Conservation (phyloP, 2,329 filamentous ascomycete species). For the Trichophyton rubrum region DNA sequence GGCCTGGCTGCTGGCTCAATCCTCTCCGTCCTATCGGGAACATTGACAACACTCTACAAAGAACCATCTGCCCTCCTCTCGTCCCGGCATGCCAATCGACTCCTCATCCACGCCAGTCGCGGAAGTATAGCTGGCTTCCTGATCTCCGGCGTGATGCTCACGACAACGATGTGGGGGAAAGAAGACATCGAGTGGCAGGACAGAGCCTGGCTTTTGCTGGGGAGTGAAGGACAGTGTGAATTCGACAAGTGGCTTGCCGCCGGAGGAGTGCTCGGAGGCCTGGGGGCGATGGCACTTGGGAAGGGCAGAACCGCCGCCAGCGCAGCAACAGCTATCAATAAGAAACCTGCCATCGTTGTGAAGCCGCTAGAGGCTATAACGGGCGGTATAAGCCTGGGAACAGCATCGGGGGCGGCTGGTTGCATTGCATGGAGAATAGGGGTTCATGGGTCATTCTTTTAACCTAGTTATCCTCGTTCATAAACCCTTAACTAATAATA, state of each 20-base stretch:
- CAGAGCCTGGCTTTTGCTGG: constrained; percentile 8
- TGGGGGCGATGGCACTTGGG: neutral
- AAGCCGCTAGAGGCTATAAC: constrained; percentile 1
- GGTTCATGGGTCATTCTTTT: neutral
- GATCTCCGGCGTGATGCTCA: constrained; percentile 2
- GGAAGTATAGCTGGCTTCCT: constrained; percentile 7
- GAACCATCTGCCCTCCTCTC: constrained; percentile 5
- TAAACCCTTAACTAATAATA: too few species aligned
- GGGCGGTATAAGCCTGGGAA: constrained; percentile 9
- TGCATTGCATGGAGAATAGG: constrained; percentile 10
- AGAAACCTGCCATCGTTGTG: neutral
- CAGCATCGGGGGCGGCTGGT: constrained; percentile 6
- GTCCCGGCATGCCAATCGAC: constrained; percentile 3
- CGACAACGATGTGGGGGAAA: constrained; percentile 5
- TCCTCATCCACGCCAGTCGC: constrained; percentile 8
- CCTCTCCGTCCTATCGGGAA: constrained; percentile 7
- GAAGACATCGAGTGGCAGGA: constrained; percentile 11
- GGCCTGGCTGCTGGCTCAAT: constrained; percentile 5
- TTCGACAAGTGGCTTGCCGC: constrained; percentile 5
- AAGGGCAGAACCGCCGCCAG: constrained; percentile 4
- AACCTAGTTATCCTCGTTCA: too few species aligned
- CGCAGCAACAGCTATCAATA: neutral
- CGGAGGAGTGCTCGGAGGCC: constrained; percentile 6
- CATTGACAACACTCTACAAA: constrained; percentile 5
- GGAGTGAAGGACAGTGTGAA: constrained; percentile 6